Conservation (phyloP, 331 rosid species). For the Acacia pycnantha region DNA sequence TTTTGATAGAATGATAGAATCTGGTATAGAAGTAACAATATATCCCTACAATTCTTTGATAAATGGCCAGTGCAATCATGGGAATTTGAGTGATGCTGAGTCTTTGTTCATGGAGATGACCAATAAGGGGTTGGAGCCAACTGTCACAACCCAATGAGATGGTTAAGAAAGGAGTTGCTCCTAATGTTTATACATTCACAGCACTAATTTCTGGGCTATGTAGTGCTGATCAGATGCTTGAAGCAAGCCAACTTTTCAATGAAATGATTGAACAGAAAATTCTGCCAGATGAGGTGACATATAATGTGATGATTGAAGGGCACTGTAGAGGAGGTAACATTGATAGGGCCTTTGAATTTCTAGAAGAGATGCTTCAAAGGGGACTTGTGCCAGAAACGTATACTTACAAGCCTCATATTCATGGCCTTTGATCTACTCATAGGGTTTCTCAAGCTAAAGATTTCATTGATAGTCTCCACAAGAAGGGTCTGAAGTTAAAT, state of each 20-base stretch:
- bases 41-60: slow-evolving; percentile 83
- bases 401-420: slow-evolving; percentile 73
- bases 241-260: slow-evolving; percentile 61
- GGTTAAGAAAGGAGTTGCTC: slow-evolving; percentile 61
- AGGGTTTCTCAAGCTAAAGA: slow-evolving; percentile 80
- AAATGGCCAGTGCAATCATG: slow-evolving; percentile 75
- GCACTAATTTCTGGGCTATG: slow-evolving; percentile 87
- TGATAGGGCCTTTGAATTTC: slow-evolving; percentile 70
- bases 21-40: slow-evolving; percentile 52
- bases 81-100: slow-evolving; percentile 60
- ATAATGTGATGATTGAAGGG: slow-evolving; percentile 88
- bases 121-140: slow-evolving; percentile 64
- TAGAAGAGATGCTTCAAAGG: slow-evolving; percentile 66
- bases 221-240: slow-evolving; percentile 50
- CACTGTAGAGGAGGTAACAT: slow-evolving; percentile 60
- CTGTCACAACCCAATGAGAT: slow-evolving; percentile 69
- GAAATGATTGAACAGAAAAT: slow-evolving; percentile 65
- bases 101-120: slow-evolving; percentile 55
- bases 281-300: slow-evolving; percentile 84
- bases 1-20: slow-evolving; percentile 57
- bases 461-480: slow-evolving; percentile 69
- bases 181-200: slow-evolving; percentile 67
- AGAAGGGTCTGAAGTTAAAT: slow-evolving; percentile 52
- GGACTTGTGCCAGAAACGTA: slow-evolving; percentile 83
- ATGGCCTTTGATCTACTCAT: slow-evolving; percentile 75